phyloP scores from a whole-genome alignment of 1,284 basidiomycete genomes.

The Leccinum angustisporum region DNA sequence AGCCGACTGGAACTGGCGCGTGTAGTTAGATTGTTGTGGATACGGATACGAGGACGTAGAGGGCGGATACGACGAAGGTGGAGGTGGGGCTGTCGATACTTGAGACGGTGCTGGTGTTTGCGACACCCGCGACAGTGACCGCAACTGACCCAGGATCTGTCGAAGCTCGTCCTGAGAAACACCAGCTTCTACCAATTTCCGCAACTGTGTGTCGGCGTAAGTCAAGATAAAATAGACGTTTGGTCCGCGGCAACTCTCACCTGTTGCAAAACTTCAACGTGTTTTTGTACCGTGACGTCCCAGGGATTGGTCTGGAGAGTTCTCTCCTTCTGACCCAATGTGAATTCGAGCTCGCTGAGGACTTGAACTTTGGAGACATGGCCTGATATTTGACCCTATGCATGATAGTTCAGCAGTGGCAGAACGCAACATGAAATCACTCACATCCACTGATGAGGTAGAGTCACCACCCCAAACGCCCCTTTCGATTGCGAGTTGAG shows the following conservation, averaged over 20 bases:
- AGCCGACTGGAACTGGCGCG: conserved; percentile 22
- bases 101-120: conserved; percentile 40
- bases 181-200: conserved; percentile 72
- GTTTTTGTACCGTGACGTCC: conserved; percentile 60
- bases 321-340: conserved; percentile 74
- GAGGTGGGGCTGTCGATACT: conserved; percentile 21
- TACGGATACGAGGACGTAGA: conserved; percentile 33
- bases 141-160: conserved; percentile 78
- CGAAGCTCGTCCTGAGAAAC: conserved; percentile 79
- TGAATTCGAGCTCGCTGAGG: conserved; percentile 76
- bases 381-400: conserved; percentile 35
- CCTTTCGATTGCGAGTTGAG: conserved; percentile 75
- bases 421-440: conserved; percentile 3
- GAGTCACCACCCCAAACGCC: conserved; percentile 69
- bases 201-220: conserved; percentile 50
- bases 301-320: conserved; percentile 63
- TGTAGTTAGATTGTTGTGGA: conserved; percentile 29
- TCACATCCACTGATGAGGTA: conserved; percentile 39
- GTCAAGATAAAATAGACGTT: conserved; percentile 10
- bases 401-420: conserved; percentile 1
- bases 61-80: conserved; percentile 30
- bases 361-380: conserved; percentile 72
- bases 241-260: conserved; percentile 40
- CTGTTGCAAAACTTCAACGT: conserved; percentile 72
- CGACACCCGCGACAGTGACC: conserved; percentile 54